phyloP scores from a whole-genome alignment of 495 filamentous ascomycete species.

The Chlorociboria aeruginascens region DNA sequence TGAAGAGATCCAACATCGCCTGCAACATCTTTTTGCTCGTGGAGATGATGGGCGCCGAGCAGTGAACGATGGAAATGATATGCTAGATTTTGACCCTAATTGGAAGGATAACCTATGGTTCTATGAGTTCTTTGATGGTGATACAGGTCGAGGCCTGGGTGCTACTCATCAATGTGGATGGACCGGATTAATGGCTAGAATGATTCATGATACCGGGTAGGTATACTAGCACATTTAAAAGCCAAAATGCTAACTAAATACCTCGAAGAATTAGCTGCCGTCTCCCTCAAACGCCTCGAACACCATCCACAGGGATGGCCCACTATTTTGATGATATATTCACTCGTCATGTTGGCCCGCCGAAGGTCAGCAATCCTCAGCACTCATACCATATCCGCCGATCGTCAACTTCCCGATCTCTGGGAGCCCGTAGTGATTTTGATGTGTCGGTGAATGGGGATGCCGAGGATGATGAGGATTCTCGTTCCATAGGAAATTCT shows the following conservation, averaged over 20 bases:
- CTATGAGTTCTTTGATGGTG: conserved; percentile 95
- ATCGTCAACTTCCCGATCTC: conserved; percentile 75
- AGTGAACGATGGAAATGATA: conserved; percentile 68
- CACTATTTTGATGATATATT: conserved; percentile 96
- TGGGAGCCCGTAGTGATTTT: conserved; percentile 77
- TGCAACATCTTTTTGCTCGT: conserved; percentile 82
- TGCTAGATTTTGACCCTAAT: conserved; percentile 78
- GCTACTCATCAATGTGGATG: conserved; percentile 94
- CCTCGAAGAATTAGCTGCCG: conserved; percentile 55
- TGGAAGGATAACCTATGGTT: conserved; percentile 95
- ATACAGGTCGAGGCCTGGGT: conserved; percentile 77
- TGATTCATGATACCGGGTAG: conserved; percentile 90
- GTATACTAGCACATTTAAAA: conserved; percentile 18
- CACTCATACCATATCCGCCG: conserved; percentile 44
- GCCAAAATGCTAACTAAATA: conserved; percentile 10
- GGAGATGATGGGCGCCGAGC: conserved; percentile 76
- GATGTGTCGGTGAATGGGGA: conserved; percentile 37
- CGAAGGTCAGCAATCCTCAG: conserved; percentile 24
- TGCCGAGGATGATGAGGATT: conserved; percentile 25
- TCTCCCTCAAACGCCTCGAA: conserved; percentile 83
- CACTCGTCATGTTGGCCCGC: conserved; percentile 32
- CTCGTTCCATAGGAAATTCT: conserved; percentile 17
- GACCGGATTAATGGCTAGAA: conserved; percentile 91
- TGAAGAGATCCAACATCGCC: conserved; percentile 87
- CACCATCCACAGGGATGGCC: conserved; percentile 64